A percentile compares a stretch with the other conserved stretches of the same genome.
Conservation (phyloP, 768 basidiomycete genomes). For the Podaxis sp. region DNA sequence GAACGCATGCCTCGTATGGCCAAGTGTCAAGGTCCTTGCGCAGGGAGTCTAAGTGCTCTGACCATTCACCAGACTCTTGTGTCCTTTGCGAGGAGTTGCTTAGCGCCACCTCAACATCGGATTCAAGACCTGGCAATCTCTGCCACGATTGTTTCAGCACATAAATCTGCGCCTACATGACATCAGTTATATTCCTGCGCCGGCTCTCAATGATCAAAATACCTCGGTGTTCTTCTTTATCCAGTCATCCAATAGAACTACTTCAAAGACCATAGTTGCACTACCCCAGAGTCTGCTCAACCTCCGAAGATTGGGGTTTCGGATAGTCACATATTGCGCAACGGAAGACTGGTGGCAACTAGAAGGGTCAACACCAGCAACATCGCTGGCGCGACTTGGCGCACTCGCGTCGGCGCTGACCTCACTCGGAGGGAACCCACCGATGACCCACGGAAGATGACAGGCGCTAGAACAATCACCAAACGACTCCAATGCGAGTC, state of each 20-base stretch:
- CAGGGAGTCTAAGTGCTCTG: too few relatives aligned
- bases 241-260: not conserved
- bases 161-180: not conserved
- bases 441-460: slow-evolving; percentile 1
- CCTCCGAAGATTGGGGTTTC: not conserved
- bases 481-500: not conserved
- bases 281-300: not conserved
- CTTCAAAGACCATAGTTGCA: not conserved
- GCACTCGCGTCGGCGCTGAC: not conserved
- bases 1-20: not conserved
- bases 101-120: not conserved
- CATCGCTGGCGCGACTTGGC: too few relatives aligned
- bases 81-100: not conserved
- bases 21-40: not conserved
- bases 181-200: not conserved
- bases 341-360: not conserved
- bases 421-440: not conserved
- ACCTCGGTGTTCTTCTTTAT: not conserved
- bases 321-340: not conserved
- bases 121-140: not conserved
- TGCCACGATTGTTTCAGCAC: slow-evolving; percentile 6
- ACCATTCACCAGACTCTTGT: not conserved
- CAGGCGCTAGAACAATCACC: not conserved
- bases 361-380: too few relatives aligned
- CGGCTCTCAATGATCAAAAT: not conserved